These are phyloP conservation scores for Penicillium janthinellum DNA, from an alignment of 2,329 filamentous ascomycete genomes.

Conservation along the genomic window DNA sequence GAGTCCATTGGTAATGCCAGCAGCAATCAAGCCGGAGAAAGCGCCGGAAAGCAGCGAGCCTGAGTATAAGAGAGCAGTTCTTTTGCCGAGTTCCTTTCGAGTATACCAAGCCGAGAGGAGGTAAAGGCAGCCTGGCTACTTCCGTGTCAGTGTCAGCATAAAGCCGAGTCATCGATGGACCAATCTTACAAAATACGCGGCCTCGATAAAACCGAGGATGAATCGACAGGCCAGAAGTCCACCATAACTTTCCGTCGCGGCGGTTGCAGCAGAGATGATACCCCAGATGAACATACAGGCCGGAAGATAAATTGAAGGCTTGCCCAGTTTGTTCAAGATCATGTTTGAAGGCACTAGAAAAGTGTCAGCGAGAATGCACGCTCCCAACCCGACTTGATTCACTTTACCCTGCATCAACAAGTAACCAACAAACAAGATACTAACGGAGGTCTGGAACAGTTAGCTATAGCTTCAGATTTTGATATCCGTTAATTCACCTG, in stretches of 20 bases:
- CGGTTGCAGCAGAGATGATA: slow-evolving; percentile 3
- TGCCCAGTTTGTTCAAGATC: slow-evolving; percentile 13
- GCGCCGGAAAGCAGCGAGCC: slow-evolving; percentile 9
- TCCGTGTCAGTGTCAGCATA: not conserved
- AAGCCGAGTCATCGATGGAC: not conserved
- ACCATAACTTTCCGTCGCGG: slow-evolving; percentile 6
- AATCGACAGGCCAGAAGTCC: slow-evolving; percentile 10
- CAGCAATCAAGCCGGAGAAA: slow-evolving; percentile 9
- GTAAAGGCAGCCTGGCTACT: slow-evolving; percentile 8
- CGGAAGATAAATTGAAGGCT: not conserved
- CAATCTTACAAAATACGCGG: slow-evolving; percentile 11
- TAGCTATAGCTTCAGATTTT: not conserved
- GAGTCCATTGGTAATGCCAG: slow-evolving; percentile 9
- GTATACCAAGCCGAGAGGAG: slow-evolving; percentile 15
- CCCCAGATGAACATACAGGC: not conserved
- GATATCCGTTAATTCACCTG: not conserved
- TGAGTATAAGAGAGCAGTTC: slow-evolving; percentile 10
- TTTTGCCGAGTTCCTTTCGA: slow-evolving; percentile 11
- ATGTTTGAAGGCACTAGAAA: slow-evolving; percentile 19
- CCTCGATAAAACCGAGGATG: slow-evolving; percentile 17
- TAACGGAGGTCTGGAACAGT: not conserved
- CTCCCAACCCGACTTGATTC: not conserved
- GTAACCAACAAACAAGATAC: slow-evolving; percentile 22
- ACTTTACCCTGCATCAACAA: slow-evolving; percentile 16
- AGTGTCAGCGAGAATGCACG: not conserved